These are phyloP conservation scores for Talaromyces proteolyticus DNA, from an alignment of 495 filamentous ascomycete species.

Conservation along the genomic window DNA sequence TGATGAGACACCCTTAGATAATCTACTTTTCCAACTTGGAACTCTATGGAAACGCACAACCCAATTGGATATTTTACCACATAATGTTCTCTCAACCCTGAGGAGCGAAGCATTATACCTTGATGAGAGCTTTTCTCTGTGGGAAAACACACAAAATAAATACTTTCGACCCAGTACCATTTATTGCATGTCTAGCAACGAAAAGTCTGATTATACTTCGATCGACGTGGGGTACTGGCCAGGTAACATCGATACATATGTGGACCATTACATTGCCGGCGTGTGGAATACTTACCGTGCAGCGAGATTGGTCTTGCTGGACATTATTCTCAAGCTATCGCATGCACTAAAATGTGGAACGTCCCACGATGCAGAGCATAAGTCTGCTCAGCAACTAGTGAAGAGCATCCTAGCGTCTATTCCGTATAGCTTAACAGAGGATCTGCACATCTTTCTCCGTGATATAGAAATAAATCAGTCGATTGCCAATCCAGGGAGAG, in stretches of 20 bases:
- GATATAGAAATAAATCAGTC: background rate
- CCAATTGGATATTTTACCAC: conserved; percentile 3
- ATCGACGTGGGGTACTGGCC: conserved; percentile 13
- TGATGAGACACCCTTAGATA: conserved; percentile 8
- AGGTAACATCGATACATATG: conserved; percentile 14
- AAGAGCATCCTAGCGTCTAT: conserved; percentile 24
- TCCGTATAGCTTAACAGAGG: conserved; percentile 23
- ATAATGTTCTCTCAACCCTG: conserved; percentile 6
- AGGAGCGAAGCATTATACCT: conserved; percentile 11
- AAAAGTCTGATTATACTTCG: background rate
- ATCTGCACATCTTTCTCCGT: conserved; percentile 20
- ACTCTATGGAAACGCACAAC: conserved; percentile 12
- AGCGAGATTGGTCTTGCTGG: conserved; percentile 15
- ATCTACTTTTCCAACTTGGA: conserved; percentile 11
- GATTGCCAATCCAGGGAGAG: conserved; percentile 16
- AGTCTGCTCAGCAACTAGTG: conserved; percentile 6
- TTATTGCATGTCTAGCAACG: conserved; percentile 5
- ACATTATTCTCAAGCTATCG: conserved; percentile 11
- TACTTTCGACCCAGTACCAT: conserved; percentile 13
- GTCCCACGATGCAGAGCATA: conserved; percentile 1
- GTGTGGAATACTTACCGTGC: conserved; percentile 25
- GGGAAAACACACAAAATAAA: conserved; percentile 11
- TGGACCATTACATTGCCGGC: conserved; percentile 19
- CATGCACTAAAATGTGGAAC: conserved; percentile 4
- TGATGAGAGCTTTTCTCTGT: conserved; percentile 7